phyloP scores from a whole-genome alignment of 495 filamentous ascomycete genomes.

The Aspergillus indologenus region DNA sequence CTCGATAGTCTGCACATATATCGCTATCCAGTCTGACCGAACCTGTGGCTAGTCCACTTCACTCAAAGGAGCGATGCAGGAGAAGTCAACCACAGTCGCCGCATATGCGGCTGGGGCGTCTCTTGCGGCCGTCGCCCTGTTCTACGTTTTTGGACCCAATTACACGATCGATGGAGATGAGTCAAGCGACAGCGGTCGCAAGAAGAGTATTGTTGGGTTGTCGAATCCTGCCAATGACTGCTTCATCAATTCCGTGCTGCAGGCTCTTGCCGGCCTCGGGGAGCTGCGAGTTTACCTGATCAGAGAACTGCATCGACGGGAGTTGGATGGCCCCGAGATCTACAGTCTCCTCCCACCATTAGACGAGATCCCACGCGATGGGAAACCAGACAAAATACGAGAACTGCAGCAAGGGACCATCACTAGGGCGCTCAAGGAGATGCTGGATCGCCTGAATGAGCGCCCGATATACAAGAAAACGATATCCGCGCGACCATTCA shows the following conservation, averaged over 20 bases:
- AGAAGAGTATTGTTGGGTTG: conserved; percentile 87
- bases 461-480: conserved; percentile 91
- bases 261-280: conserved; percentile 90
- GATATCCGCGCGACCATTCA: conserved; percentile 79
- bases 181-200: conserved; percentile 60
- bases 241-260: conserved; percentile 97
- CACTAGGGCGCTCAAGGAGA: conserved; percentile 85
- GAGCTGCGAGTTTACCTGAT: conserved; percentile 90
- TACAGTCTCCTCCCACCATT: conserved; percentile 57
- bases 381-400: conserved; percentile 60
- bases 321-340: conserved; percentile 68
- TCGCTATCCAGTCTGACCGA: not conserved
- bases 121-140: conserved; percentile 88
- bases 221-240: conserved; percentile 95
- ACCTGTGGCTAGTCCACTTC: not conserved
- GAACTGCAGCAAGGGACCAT: conserved; percentile 77
- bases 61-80: conserved; percentile 63
- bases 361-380: conserved; percentile 39
- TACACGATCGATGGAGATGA: conserved; percentile 84
- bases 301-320: conserved; percentile 76
- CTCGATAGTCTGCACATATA: not conserved
- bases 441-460: conserved; percentile 91
- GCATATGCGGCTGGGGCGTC: conserved; percentile 95
- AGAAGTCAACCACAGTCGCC: conserved; percentile 79
- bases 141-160: conserved; percentile 96